phyloP scores from a whole-genome alignment of 1,139 yeast species.

The Magnusiomyces suaveolens region DNA sequence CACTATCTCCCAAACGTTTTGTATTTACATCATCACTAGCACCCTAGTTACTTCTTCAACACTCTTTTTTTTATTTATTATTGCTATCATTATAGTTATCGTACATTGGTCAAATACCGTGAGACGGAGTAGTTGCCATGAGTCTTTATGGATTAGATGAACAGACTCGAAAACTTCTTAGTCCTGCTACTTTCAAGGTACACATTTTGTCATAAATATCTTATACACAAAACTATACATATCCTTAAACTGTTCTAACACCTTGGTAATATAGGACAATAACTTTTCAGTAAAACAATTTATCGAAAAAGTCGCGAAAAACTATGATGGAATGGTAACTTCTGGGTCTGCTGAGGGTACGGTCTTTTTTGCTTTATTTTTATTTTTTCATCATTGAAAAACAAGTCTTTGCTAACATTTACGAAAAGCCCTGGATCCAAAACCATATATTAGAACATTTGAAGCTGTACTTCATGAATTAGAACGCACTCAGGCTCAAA shows the following conservation, averaged over 20 bases:
- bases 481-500: slow-evolving; percentile 48
- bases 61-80: neutral
- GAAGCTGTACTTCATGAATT: slow-evolving; percentile 75
- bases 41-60: neutral
- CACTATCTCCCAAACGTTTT: too few relatives aligned
- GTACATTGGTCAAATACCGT: too few relatives aligned
- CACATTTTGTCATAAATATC: too few relatives aligned
- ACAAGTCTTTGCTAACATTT: too few relatives aligned
- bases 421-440: slow-evolving; percentile 53
- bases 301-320: slow-evolving; percentile 71
- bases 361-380: slow-evolving; percentile 17
- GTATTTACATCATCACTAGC: too few relatives aligned
- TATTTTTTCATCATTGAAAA: too few relatives aligned
- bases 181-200: slow-evolving; percentile 58
- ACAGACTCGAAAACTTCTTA: slow-evolving; percentile 55
- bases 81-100: too few relatives aligned
- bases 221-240: too few relatives aligned
- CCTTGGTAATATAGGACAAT: slow-evolving; percentile 32
- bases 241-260: too few relatives aligned
- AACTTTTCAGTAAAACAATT: slow-evolving; percentile 70
- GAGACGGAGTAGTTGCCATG: slow-evolving; percentile 2
- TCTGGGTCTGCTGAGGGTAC: slow-evolving; percentile 45
- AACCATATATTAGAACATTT: slow-evolving; percentile 88
- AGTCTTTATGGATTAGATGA: slow-evolving; percentile 56
- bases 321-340: slow-evolving; percentile 36